A percentile compares a stretch with the other conserved stretches of the same genome.
Evolutionary conservation across 2,329 filamentous ascomycete genomes (phyloP).

Genomic region (Daldinia eschscholtzii): DNA sequence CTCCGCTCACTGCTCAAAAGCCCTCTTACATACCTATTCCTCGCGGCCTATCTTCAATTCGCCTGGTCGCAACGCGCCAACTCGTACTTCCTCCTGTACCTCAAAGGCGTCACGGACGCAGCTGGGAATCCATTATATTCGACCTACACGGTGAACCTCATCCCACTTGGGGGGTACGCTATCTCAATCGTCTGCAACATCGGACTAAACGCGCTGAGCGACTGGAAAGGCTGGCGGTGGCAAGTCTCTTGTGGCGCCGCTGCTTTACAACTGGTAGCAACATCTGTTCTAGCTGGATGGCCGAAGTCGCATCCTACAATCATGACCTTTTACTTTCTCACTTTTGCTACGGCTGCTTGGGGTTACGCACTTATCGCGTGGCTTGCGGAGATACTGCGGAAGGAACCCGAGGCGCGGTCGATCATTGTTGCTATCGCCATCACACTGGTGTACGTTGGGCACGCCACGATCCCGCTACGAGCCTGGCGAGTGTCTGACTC

Average conservation of each 20-base stretch:
- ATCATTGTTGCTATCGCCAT: slow-evolving; percentile 54
- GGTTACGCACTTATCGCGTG: slow-evolving; percentile 21
- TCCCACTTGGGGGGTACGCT: slow-evolving; percentile 46
- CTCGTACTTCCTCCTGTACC: slow-evolving; percentile 48
- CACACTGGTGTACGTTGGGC: slow-evolving; percentile 56
- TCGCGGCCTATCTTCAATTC: slow-evolving; percentile 44
- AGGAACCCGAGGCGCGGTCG: slow-evolving; percentile 51
- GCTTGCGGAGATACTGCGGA: slow-evolving; percentile 22
- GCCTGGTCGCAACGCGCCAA: slow-evolving; percentile 48
- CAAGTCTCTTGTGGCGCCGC: slow-evolving; percentile 54
- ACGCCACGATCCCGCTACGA: slow-evolving; percentile 56
- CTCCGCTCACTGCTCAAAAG: slow-evolving; percentile 35
- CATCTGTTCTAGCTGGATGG: slow-evolving; percentile 33
- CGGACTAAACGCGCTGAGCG: slow-evolving; percentile 54
- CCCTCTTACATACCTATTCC: slow-evolving; percentile 47
- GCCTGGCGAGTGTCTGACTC: slow-evolving; percentile 54
- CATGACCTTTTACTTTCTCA: slow-evolving; percentile 28
- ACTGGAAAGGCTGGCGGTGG: slow-evolving; percentile 57
- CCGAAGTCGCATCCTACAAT: slow-evolving; percentile 25
- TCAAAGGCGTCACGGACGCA: slow-evolving; percentile 44
- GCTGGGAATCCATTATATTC: slow-evolving; percentile 26
- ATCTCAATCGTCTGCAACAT: slow-evolving; percentile 54
- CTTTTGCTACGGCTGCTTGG: slow-evolving; percentile 26
- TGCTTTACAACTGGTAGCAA: slow-evolving; percentile 49
- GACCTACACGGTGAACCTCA: slow-evolving; percentile 47